Base-by-base conservation (phyloP, 371 early-diverging fungal genomes). In the Batrachochytrium dendrobatidis region DNA sequence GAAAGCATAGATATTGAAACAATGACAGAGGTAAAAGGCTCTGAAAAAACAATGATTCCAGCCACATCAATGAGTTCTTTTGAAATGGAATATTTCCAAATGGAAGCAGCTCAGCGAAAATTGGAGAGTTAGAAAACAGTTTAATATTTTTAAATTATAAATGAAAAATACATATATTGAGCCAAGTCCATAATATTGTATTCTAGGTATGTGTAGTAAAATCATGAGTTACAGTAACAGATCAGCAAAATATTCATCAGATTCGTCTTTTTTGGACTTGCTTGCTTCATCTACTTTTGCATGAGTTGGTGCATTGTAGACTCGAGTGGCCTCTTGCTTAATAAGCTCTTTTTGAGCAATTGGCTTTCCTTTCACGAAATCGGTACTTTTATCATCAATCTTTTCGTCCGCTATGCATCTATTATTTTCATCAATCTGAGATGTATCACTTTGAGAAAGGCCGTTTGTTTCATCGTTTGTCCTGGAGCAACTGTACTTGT, bases 241-340 rank as follows among this genome's bases (percentile, higher is more conserved):
- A 12, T 62, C 66, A 12, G 60, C 58, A 54, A 74, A 66, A 52
- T 58, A 74, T 3, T 62, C 67, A 34, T 74, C 74, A 60, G 71
- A 56, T 20, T 70, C 74, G n/a, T 73, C 68, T 20, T 59, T 65
- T n/a, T n/a, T n/a, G n/a, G n/a, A n/a, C 29, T 55, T 56, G 12
- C 30, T 34, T 56, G 61, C 65, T 28, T 58, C 70, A n/a, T 54
- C 50, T 24, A 46, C 58, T 33, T 55, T 34, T n/a, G 57, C 62
- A 24, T 29, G 50, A 22, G 39, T 43, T 17, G 72, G 65, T 3
- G 61, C 64, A 34, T 60, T 57, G 69, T 69, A 72, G 18, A 72
- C 63, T 25, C 35, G 18, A 15, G 64, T 64, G 7, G 49, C 46
- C 31, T 64, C 55, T 10, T 35, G 32, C 28, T 31, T 33, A 17